A percentile compares a stretch with the other conserved stretches of the same genome.
Evolutionary conservation across 192 early-diverging fungal genomes (phyloP).

Genomic region (Phlyctochytrium arcticum): DNA sequence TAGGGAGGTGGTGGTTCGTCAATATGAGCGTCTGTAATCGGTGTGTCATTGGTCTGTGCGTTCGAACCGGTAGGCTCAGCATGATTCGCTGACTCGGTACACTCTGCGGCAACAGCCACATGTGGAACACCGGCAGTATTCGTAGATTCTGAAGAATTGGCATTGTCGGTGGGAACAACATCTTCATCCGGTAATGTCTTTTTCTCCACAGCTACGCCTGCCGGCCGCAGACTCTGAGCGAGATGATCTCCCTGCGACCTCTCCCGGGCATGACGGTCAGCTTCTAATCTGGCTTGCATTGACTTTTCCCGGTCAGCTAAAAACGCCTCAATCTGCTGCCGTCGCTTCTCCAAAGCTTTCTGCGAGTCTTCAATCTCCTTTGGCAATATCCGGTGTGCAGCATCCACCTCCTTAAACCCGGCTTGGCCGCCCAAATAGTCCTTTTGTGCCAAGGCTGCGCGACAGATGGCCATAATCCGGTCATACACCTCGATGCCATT

Average conservation of each 20-base stretch:
- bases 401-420: constrained; percentile 2
- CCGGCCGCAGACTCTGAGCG: no score
- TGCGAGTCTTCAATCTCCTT: constrained; percentile 10
- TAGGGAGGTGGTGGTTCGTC: constrained; percentile 21
- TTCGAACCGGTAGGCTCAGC: no score
- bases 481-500: not conserved
- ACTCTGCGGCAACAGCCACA: not conserved
- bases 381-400: not conserved
- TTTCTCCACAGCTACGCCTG: not conserved
- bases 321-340: constrained; percentile 11
- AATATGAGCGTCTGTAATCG: no score
- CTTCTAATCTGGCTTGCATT: constrained; percentile 5
- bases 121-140: not conserved
- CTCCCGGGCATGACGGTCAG: not conserved
- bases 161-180: no score
- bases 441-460: constrained; percentile 3
- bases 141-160: no score
- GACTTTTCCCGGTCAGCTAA: not conserved
- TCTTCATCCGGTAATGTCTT: not conserved
- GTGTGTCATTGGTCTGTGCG: no score
- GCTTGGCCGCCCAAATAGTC: constrained; percentile 23
- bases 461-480: constrained; percentile 12
- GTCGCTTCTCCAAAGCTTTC: constrained; percentile 3
- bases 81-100: no score
- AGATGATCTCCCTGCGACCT: no score